Conservation (phyloP, 1,284 basidiomycete species). For the Wallemia mellicola region DNA sequence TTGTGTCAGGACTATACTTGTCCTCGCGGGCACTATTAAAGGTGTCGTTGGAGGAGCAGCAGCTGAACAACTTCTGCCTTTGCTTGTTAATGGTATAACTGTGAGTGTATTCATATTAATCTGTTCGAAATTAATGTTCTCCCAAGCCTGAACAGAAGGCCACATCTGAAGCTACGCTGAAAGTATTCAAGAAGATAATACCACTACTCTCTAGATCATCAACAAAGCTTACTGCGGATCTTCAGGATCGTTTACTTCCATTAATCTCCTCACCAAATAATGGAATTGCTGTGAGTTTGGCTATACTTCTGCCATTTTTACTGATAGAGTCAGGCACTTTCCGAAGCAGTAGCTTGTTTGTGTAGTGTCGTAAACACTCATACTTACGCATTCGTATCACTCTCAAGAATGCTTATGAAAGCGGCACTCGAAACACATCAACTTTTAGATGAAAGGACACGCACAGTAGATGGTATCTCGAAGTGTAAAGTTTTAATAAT, state of each 20-base stretch:
- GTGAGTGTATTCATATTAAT: constrained; percentile 18
- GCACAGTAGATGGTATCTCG: constrained; percentile 2
- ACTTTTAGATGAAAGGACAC: constrained; percentile 5
- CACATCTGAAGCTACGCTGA: constrained; percentile 51
- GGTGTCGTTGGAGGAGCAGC: constrained; percentile 46
- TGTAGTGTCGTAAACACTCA: constrained; percentile 54
- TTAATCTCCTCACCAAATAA: constrained; percentile 42
- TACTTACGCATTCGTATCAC: constrained; percentile 48
- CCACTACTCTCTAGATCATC: constrained; percentile 65
- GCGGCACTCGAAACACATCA: constrained; percentile 4
- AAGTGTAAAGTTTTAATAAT: constrained; percentile 30
- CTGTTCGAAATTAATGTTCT: neutral
- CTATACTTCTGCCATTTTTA: too few species aligned
- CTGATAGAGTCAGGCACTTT: too few species aligned
- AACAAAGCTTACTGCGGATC: constrained; percentile 44
- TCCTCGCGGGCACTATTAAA: constrained; percentile 50
- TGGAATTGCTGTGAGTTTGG: neutral
- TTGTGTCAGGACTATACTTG: constrained; percentile 51
- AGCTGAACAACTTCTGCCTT: constrained; percentile 52
- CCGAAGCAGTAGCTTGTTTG: constrained; percentile 72
- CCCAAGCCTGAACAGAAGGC: constrained; percentile 34
- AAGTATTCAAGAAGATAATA: constrained; percentile 56
- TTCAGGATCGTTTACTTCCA: constrained; percentile 47
- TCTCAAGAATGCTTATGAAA: constrained; percentile 28
- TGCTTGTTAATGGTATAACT: constrained; percentile 46